phyloP scores from a whole-genome alignment of 805 yeast genomes.

The Saitoella complicata region DNA sequence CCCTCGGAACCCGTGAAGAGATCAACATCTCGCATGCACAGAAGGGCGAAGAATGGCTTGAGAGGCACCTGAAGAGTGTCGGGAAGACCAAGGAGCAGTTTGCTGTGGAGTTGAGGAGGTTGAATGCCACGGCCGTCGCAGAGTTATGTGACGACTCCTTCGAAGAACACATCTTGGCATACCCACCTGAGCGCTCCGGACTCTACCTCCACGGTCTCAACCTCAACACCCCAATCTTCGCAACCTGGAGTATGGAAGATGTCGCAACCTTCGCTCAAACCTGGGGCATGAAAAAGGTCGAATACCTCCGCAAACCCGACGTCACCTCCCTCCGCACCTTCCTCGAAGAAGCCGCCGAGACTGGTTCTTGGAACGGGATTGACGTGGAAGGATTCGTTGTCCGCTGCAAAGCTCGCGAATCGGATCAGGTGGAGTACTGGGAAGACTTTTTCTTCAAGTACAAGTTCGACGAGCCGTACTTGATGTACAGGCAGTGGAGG shows the following conservation, averaged over 20 bases:
- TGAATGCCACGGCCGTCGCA: constrained; percentile 68
- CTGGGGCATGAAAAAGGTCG: constrained; percentile 54
- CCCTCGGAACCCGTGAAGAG: constrained; percentile 48
- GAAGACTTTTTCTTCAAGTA: constrained; percentile 69
- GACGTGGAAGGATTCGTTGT: constrained; percentile 92
- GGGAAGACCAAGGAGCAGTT: constrained; percentile 33
- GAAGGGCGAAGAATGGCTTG: constrained; percentile 48
- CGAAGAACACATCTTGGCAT: constrained; percentile 84
- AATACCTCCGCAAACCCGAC: constrained; percentile 27
- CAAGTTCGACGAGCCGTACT: constrained; percentile 89
- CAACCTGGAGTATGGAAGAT: constrained; percentile 43
- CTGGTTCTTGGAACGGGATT: constrained; percentile 52
- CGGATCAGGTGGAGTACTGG: constrained; percentile 1
- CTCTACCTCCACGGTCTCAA: constrained; percentile 83
- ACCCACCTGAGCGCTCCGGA: constrained; percentile 52
- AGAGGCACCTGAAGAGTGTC: constrained; percentile 30
- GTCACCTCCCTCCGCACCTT: constrained; percentile 32
- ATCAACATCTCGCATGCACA: constrained; percentile 48
- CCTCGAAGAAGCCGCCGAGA: constrained; percentile 38
- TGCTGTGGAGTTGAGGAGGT: constrained; percentile 35
- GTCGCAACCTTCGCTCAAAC: constrained; percentile 44
- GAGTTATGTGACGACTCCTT: constrained; percentile 85
- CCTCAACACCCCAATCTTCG: constrained; percentile 43
- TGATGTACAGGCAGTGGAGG: constrained; percentile 78
- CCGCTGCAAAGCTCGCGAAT: constrained; percentile 31